Evolutionary conservation across 139 green algal species (phyloP).

Genomic region (Spirogloea muscicola): DNA sequence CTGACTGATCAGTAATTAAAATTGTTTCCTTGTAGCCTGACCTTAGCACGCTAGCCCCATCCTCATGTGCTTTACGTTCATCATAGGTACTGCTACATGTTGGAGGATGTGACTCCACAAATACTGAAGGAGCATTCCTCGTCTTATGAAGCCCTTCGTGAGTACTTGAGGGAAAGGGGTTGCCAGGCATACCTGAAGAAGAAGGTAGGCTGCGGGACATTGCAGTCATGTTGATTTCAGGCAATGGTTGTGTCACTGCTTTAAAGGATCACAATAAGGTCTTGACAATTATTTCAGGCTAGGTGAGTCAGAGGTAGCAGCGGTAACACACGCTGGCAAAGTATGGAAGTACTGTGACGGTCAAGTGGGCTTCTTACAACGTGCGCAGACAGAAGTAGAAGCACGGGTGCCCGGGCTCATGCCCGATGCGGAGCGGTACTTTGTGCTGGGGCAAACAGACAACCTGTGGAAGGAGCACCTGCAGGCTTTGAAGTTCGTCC

Average conservation of each 20-base stretch:
- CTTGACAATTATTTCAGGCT: no score
- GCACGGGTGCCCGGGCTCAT: slow-evolving; percentile 61
- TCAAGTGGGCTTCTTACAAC: slow-evolving; percentile 69
- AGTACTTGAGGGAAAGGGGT: slow-evolving; percentile 37
- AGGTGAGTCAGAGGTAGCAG: no score
- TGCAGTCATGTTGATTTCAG: no score
- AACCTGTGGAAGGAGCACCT: slow-evolving; percentile 94
- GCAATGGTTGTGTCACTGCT: no score
- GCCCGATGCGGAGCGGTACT: slow-evolving; percentile 81
- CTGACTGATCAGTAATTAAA: no score
- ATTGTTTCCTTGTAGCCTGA: no score
- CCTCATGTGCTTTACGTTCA: no score
- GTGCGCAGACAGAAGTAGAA: slow-evolving; percentile 22
- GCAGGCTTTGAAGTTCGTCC: slow-evolving; percentile 92
- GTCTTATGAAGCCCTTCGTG: slow-evolving; percentile 32
- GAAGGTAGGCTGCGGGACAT: slow-evolving; percentile 21
- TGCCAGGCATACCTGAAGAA: slow-evolving; percentile 41
- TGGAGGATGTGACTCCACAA: slow-evolving; percentile 66
- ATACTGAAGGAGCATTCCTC: slow-evolving; percentile 16
- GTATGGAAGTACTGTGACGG: no score
- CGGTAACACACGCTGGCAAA: no score
- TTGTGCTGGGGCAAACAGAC: slow-evolving; percentile 88
- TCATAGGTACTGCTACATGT: slow-evolving; percentile 78
- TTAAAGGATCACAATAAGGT: no score
- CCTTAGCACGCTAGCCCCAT: no score